Evolutionary conservation across 208 protist genomes (phyloP).

Genomic region (Trypanosoma scelopori): DNA sequence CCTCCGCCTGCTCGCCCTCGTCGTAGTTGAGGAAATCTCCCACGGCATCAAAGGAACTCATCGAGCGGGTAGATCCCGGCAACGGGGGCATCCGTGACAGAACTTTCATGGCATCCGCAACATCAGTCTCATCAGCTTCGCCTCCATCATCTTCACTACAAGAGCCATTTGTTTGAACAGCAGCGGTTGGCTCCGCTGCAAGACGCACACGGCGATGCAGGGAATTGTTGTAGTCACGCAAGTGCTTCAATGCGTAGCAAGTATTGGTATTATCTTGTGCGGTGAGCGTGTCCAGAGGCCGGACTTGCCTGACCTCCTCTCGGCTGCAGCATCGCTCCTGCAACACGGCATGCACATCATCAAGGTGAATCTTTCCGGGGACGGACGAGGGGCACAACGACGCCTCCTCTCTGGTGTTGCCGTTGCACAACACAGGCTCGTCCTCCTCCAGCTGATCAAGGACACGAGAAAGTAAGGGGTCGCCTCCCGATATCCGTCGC

Average conservation of each 20-base stretch:
- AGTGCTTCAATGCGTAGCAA: background rate
- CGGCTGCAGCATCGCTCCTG: constrained; percentile 27
- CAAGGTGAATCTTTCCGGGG: constrained; percentile 24
- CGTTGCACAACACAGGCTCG: background rate
- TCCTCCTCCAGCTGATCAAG: constrained; percentile 13
- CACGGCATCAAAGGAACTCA: constrained; percentile 34
- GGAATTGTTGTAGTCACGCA: background rate
- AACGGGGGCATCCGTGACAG: constrained; percentile 40
- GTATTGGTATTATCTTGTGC: background rate
- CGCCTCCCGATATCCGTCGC: constrained; percentile 1
- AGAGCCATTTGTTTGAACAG: background rate
- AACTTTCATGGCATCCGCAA: constrained; percentile 43
- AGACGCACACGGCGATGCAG: background rate
- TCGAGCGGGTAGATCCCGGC: constrained; percentile 29
- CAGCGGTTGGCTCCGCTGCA: background rate
- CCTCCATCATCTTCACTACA: background rate
- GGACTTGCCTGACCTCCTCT: background rate
- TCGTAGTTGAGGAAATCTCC: constrained; percentile 9
- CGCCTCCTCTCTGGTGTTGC: background rate
- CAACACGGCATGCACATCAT: constrained; percentile 36
- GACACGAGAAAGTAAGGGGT: constrained; percentile 8
- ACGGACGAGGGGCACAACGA: background rate
- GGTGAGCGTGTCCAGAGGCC: background rate
- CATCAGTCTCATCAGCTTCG: constrained; percentile 2
- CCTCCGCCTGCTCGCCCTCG: background rate